Evolutionary conservation across 495 filamentous ascomycete genomes (phyloP).

Genomic region (Hypoxylon rickii): DNA sequence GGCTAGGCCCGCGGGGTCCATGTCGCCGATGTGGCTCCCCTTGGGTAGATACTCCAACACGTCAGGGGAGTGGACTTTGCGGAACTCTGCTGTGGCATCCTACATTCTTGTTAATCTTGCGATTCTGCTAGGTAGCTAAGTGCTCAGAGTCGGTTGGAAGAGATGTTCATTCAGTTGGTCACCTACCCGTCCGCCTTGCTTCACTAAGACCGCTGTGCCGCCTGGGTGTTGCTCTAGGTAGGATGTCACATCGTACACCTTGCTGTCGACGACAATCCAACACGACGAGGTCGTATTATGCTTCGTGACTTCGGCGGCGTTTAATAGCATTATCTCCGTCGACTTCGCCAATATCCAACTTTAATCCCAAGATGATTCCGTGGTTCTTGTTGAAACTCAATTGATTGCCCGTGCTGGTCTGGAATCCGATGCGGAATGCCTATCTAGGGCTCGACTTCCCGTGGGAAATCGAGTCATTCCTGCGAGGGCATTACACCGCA

Average conservation of each 20-base stretch:
- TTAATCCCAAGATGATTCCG: neutral
- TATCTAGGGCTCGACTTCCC: too few species aligned
- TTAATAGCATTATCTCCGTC: conserved; percentile 10
- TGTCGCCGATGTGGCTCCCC: conserved; percentile 67
- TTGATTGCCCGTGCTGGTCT: too few species aligned
- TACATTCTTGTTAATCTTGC: conserved; percentile 36
- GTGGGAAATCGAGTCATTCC: neutral
- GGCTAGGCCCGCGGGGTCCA: conserved; percentile 64
- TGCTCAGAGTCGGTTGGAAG: neutral
- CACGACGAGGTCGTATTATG: conserved; percentile 69
- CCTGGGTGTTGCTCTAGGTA: conserved; percentile 74
- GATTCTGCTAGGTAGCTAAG: neutral
- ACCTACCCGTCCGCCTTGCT: conserved; percentile 59
- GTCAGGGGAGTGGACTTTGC: conserved; percentile 71
- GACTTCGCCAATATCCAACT: neutral
- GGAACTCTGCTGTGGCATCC: conserved; percentile 72
- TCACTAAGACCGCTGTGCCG: conserved; percentile 67
- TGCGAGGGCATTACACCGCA: neutral
- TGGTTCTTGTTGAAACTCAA: too few species aligned
- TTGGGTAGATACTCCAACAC: conserved; percentile 59
- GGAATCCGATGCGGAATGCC: too few species aligned
- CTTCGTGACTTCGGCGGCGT: conserved; percentile 55
- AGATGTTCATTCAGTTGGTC: neutral
- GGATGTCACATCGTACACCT: conserved; percentile 74
- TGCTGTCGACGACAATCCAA: conserved; percentile 72